Conservation (phyloP, 257 asterid species). For the Orobanche coerulescens region DNA sequence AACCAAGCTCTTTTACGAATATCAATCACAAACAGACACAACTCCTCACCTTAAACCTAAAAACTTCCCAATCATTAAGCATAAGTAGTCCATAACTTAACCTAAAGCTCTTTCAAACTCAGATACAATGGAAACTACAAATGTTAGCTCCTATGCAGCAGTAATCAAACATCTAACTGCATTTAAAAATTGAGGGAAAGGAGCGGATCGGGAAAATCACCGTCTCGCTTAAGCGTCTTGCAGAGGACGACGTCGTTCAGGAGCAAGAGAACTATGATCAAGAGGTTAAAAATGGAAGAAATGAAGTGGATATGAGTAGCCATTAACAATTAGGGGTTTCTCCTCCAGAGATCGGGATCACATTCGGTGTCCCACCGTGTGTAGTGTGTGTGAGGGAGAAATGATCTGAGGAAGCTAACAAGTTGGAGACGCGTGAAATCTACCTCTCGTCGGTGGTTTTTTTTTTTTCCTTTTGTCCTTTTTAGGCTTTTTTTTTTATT, state of each 20-base stretch:
- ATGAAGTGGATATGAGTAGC: slow-evolving; percentile 20
- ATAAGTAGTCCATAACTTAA: background rate
- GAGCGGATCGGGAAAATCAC: slow-evolving; percentile 28
- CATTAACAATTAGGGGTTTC: slow-evolving; percentile 25
- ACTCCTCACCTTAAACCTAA: background rate
- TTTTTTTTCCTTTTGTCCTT: background rate
- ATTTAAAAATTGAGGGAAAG: background rate
- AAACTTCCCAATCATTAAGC: slow-evolving; percentile 13
- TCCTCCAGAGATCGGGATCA: slow-evolving; percentile 19
- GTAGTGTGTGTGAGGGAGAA: slow-evolving; percentile 16
- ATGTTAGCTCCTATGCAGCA: too few species aligned
- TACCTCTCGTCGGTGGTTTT: background rate
- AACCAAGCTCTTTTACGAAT: background rate
- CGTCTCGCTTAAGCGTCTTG: slow-evolving; percentile 91
- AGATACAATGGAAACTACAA: too few species aligned
- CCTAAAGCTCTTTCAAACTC: slow-evolving; percentile 10
- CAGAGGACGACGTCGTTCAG: slow-evolving; percentile 47
- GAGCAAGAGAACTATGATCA: slow-evolving; percentile 25
- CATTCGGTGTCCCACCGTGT: slow-evolving; percentile 22
- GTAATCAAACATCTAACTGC: slow-evolving; percentile 7
- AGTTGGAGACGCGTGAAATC: background rate
- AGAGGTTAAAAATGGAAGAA: slow-evolving; percentile 16
- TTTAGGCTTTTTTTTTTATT: background rate
- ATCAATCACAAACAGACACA: slow-evolving; percentile 3
- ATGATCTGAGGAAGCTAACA: background rate